Evolutionary conservation across 2,329 filamentous ascomycete species (phyloP).

Genomic region (Talaromyces sp.): DNA sequence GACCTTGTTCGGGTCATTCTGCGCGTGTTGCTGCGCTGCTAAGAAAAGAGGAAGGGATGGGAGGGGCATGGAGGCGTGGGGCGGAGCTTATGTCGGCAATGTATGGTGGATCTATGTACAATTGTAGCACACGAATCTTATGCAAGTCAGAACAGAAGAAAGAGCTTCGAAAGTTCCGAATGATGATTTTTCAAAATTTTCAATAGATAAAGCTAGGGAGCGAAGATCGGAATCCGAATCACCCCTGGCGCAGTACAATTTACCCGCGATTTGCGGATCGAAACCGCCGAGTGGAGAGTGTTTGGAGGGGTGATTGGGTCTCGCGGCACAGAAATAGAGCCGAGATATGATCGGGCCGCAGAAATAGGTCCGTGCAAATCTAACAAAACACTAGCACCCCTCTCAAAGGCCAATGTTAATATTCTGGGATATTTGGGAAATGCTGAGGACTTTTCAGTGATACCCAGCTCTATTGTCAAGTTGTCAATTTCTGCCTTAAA

Average conservation of each 20-base stretch:
- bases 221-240: background rate
- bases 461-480: too few species aligned
- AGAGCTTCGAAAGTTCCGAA: background rate
- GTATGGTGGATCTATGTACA: background rate
- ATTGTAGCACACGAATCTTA: background rate
- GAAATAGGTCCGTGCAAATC: too few species aligned
- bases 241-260: constrained; percentile 3
- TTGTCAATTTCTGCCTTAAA: too few species aligned
- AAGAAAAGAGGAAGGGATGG: constrained; percentile 45
- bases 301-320: too few species aligned
- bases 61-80: constrained; percentile 27
- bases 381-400: too few species aligned
- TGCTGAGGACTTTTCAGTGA: too few species aligned
- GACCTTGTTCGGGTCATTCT: constrained; percentile 36
- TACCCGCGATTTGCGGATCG: background rate
- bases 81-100: background rate
- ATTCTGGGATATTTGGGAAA: too few species aligned
- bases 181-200: background rate
- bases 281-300: too few species aligned
- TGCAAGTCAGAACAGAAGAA: too few species aligned
- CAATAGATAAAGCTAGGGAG: background rate
- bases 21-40: constrained; percentile 39
- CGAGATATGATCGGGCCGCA: too few species aligned
- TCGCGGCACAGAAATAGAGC: too few species aligned
- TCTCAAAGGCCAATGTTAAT: too few species aligned